These are phyloP conservation scores for Mucor irregularis DNA, from an alignment of 371 early-diverging fungal genomes.

Conservation along the genomic window DNA sequence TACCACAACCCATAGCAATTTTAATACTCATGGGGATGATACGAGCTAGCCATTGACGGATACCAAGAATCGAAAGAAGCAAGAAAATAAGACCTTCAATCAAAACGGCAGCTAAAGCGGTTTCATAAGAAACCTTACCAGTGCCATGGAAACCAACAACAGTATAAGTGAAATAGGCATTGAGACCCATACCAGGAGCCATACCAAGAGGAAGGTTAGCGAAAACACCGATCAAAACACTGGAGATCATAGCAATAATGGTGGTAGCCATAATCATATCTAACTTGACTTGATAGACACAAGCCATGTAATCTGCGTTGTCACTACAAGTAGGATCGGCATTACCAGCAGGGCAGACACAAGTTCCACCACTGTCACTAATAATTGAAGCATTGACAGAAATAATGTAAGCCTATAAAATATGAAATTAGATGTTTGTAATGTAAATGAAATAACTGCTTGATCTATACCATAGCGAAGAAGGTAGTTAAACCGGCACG, in stretches of 20 bases:
- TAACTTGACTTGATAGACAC: slow-evolving; percentile 64
- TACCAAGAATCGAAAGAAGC: slow-evolving; percentile 67
- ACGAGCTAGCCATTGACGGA: slow-evolving; percentile 78
- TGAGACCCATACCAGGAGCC: slow-evolving; percentile 81
- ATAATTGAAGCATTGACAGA: slow-evolving; percentile 78
- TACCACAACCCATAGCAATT: slow-evolving; percentile 75
- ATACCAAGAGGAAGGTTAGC: slow-evolving; percentile 79
- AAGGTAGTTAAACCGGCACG: slow-evolving; percentile 64
- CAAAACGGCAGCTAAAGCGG: slow-evolving; percentile 77
- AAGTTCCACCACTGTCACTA: slow-evolving; percentile 75
- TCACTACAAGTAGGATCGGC: slow-evolving; percentile 48
- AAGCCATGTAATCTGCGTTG: slow-evolving; percentile 57
- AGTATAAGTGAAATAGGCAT: slow-evolving; percentile 80
- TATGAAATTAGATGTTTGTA: not conserved
- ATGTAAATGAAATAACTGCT: no score
- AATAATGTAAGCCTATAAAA: slow-evolving; percentile 27
- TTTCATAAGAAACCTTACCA: slow-evolving; percentile 67
- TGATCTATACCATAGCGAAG: slow-evolving; percentile 39
- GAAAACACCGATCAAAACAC: slow-evolving; percentile 65
- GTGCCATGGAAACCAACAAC: slow-evolving; percentile 79
- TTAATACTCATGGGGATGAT: slow-evolving; percentile 74
- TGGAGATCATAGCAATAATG: slow-evolving; percentile 66
- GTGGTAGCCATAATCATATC: slow-evolving; percentile 75
- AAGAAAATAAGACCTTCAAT: slow-evolving; percentile 80
- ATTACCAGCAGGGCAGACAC: slow-evolving; percentile 55